These are phyloP conservation scores for Diaporthe humulicola DNA, from an alignment of 2,329 filamentous ascomycete species.

Conservation along the genomic window DNA sequence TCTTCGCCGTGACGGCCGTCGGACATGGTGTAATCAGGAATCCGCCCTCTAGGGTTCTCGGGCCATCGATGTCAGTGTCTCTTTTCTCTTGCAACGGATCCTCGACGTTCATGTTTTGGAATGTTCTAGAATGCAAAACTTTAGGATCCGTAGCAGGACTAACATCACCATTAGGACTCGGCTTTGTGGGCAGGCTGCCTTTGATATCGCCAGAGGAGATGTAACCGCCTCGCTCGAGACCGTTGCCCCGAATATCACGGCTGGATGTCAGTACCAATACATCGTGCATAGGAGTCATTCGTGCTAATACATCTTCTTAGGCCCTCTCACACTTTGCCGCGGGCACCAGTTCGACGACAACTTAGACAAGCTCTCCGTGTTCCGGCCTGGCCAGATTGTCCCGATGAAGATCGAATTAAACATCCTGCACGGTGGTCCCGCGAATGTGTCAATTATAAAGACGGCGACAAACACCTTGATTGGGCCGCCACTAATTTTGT, in stretches of 20 bases:
- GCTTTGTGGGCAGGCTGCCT: slow-evolving; percentile 26
- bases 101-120: too few species aligned
- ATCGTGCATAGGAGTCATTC: neutral
- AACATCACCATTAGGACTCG: too few species aligned
- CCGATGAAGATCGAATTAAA: slow-evolving; percentile 27
- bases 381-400: slow-evolving; percentile 31
- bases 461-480: slow-evolving; percentile 27
- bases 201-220: slow-evolving; percentile 28
- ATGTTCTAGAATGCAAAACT: too few species aligned
- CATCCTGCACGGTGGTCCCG: slow-evolving; percentile 30
- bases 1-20: neutral
- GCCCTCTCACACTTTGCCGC: slow-evolving; percentile 31
- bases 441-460: slow-evolving; percentile 30
- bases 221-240: slow-evolving; percentile 31
- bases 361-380: slow-evolving; percentile 20
- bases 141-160: too few species aligned
- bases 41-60: slow-evolving; percentile 22
- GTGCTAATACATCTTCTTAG: neutral
- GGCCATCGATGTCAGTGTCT: slow-evolving; percentile 18
- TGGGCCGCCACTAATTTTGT: slow-evolving; percentile 22
- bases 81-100: too few species aligned
- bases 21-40: slow-evolving; percentile 16
- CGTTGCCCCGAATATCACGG: slow-evolving; percentile 33
- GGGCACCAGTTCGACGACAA: slow-evolving; percentile 32
- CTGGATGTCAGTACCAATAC: slow-evolving; percentile 20